A percentile compares a stretch with the other conserved stretches of the same genome.
Evolutionary conservation across 805 yeast genomes (phyloP).

Genomic region (Candida montana): DNA sequence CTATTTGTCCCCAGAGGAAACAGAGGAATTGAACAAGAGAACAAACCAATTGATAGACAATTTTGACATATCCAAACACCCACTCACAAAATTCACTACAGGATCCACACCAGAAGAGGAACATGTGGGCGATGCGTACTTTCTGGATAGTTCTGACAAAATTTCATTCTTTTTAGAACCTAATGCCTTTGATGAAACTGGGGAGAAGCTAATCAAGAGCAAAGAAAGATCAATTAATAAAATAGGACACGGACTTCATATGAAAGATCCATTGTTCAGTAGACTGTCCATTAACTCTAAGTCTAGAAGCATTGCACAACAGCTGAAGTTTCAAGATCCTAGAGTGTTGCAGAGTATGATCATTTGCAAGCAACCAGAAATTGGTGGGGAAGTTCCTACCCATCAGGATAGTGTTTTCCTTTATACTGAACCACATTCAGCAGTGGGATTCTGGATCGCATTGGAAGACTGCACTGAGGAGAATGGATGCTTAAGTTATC

Average conservation of each 20-base stretch:
- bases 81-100: conserved; percentile 67
- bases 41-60: conserved; percentile 40
- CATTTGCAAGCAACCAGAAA: conserved; percentile 72
- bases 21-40: conserved; percentile 34
- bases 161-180: conserved; percentile 66
- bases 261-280: conserved; percentile 41
- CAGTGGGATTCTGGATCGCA: conserved; percentile 80
- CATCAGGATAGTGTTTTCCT: conserved; percentile 75
- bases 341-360: conserved; percentile 74
- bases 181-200: conserved; percentile 54
- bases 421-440: conserved; percentile 64
- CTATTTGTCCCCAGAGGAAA: conserved; percentile 42
- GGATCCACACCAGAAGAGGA: conserved; percentile 35
- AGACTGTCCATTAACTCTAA: conserved; percentile 46
- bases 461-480: conserved; percentile 61
- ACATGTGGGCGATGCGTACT: conserved; percentile 72
- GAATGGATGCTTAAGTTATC: conserved; percentile 66
- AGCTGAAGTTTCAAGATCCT: conserved; percentile 56
- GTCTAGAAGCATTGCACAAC: conserved; percentile 45
- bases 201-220: conserved; percentile 43
- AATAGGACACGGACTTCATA: conserved; percentile 75
- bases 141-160: conserved; percentile 63
- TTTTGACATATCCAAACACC: conserved; percentile 54
- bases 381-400: conserved; percentile 68
- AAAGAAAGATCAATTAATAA: conserved; percentile 61